A percentile compares a stretch with the other conserved stretches of the same genome.
phyloP scores from a whole-genome alignment of 2,329 filamentous ascomycete species.

The Triangularia setosa region DNA sequence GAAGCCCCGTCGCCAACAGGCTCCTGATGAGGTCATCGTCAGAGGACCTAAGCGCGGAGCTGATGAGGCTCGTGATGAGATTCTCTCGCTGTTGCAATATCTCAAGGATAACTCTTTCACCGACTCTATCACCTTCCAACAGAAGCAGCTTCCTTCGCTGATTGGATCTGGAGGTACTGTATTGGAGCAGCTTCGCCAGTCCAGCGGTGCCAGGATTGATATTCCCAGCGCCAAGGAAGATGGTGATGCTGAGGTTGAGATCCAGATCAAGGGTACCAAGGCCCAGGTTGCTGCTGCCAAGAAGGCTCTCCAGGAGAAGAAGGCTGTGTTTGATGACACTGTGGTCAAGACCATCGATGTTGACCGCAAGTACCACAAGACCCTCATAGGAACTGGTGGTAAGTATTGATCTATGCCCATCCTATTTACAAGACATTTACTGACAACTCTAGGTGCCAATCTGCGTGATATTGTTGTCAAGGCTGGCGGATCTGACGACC shows the following conservation, averaged over 20 bases:
- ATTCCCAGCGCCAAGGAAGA: conserved; percentile 77
- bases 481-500: conserved; percentile 85
- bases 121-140: conserved; percentile 77
- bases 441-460: conserved; percentile 64
- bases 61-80: conserved; percentile 86
- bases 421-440: conserved; percentile 20
- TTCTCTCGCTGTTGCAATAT: conserved; percentile 84
- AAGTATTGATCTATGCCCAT: conserved; percentile 38
- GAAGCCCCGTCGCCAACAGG: conserved; percentile 67
- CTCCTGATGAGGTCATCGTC: conserved; percentile 81
- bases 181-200: conserved; percentile 82
- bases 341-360: conserved; percentile 79
- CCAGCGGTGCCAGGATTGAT: conserved; percentile 85
- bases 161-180: conserved; percentile 88
- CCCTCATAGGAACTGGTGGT: conserved; percentile 86
- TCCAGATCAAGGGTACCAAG: conserved; percentile 89
- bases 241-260: conserved; percentile 69
- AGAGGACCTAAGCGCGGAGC: conserved; percentile 91
- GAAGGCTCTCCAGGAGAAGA: conserved; percentile 83
- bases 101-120: conserved; percentile 81
- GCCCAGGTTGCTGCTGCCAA: conserved; percentile 86
- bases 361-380: conserved; percentile 90
- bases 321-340: conserved; percentile 85
- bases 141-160: conserved; percentile 87
- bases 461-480: conserved; percentile 82